Evolutionary conservation across 192 early-diverging fungal genomes (phyloP).

Genomic region (Jimgerdemannia flammicorona): DNA sequence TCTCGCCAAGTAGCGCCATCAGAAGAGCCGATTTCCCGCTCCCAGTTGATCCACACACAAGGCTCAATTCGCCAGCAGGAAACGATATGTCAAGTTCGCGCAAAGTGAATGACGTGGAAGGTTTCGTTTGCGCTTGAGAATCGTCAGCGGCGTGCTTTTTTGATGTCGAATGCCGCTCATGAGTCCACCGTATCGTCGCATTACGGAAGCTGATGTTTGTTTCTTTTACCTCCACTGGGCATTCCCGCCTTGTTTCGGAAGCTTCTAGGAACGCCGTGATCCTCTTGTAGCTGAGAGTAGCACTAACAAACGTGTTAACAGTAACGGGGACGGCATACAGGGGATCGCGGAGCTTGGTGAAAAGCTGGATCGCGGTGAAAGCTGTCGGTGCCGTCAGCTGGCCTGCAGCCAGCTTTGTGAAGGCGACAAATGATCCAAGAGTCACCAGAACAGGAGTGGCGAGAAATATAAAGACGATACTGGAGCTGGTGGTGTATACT

Average conservation of each 20-base stretch:
- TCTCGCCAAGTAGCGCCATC: conserved; percentile 73
- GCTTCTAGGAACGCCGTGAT: conserved; percentile 32
- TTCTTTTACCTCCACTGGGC: not conserved
- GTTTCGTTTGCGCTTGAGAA: not conserved
- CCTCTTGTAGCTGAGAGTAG: conserved; percentile 59
- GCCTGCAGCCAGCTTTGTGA: conserved; percentile 27
- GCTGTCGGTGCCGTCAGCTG: conserved; percentile 65
- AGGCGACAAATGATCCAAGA: conserved; percentile 26
- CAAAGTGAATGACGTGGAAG: conserved; percentile 41
- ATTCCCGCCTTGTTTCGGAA: conserved; percentile 34
- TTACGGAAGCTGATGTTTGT: conserved; percentile 33
- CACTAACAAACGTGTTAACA: conserved; percentile 65
- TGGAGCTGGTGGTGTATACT: not conserved
- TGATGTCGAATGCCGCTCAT: conserved; percentile 11
- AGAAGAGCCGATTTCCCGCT: conserved; percentile 74
- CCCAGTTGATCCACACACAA: conserved; percentile 75
- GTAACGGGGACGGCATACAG: conserved; percentile 76
- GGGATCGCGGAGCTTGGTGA: conserved; percentile 87
- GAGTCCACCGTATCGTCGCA: conserved; percentile 31
- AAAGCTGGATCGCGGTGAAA: conserved; percentile 84
- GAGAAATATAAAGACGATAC: not conserved
- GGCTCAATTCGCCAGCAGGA: conserved; percentile 55
- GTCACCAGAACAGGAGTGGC: conserved; percentile 29
- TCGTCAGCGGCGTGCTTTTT: conserved; percentile 17
- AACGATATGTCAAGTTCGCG: conserved; percentile 54